Evolutionary conservation across 768 basidiomycete genomes (phyloP).

Genomic region (Phanerodontia chrysosporium): DNA sequence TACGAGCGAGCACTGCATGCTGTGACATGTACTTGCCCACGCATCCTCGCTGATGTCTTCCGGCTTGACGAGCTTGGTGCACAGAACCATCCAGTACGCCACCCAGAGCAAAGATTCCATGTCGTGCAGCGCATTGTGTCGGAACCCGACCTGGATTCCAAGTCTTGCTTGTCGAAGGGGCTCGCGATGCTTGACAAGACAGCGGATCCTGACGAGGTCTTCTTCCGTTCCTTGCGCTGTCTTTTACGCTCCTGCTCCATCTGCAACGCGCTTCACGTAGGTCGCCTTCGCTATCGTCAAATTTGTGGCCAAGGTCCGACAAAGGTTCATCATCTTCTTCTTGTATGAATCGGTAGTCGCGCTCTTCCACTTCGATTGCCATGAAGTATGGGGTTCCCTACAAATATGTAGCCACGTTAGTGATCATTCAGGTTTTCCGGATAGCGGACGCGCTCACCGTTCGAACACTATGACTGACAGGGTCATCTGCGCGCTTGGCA

Average conservation of each 20-base stretch:
- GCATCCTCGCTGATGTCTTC: neutral
- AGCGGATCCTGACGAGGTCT: neutral
- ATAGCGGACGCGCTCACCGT: neutral
- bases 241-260: neutral
- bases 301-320: neutral
- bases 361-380: constrained; percentile 2
- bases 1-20: neutral
- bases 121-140: constrained; percentile 13
- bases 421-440: too few species aligned
- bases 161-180: neutral
- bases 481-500: neutral
- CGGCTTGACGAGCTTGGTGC: neutral
- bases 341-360: neutral
- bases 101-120: constrained; percentile 16
- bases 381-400: constrained; percentile 10
- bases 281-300: neutral
- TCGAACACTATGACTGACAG: neutral
- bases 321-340: neutral
- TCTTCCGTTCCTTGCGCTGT: neutral
- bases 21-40: neutral
- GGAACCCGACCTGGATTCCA: neutral
- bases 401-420: neutral
- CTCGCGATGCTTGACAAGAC: neutral
- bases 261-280: neutral
- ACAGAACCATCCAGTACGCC: constrained; percentile 2